Evolutionary conservation across 306 rosid genomes (phyloP).

Genomic region (Elaeagnus macrophylla): DNA sequence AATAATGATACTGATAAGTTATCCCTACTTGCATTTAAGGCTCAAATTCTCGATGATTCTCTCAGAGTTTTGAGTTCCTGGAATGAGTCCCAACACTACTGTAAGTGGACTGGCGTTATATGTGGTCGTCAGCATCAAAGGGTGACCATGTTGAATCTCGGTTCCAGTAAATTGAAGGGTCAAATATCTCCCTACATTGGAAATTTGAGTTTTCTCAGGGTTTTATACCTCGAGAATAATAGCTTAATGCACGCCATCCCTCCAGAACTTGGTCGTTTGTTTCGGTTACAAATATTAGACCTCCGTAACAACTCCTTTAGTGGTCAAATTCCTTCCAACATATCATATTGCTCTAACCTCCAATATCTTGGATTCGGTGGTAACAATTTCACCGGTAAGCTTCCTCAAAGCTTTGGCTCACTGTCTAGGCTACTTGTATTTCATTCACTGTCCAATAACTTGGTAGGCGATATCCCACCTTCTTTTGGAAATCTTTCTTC

Average conservation of each 20-base stretch:
- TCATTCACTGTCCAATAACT: not conserved
- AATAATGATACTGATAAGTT: conserved; percentile 5
- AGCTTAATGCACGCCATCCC: conserved; percentile 14
- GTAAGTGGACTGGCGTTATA: conserved; percentile 20
- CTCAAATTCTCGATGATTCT: conserved; percentile 5
- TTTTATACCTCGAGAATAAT: conserved; percentile 11
- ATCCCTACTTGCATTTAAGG: conserved; percentile 20
- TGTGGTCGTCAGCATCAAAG: conserved; percentile 15
- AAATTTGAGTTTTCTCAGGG: conserved; percentile 19
- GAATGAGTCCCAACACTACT: conserved; percentile 21
- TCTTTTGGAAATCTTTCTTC: conserved; percentile 23
- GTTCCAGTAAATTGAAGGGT: conserved; percentile 4
- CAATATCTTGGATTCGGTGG: not conserved
- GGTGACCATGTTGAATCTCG: conserved; percentile 11
- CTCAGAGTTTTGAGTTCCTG: conserved; percentile 14
- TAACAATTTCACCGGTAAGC: conserved; percentile 5
- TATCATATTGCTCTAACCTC: conserved; percentile 18
- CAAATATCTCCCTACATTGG: conserved; percentile 11
- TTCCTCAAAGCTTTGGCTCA: conserved; percentile 6
- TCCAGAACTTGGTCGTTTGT: conserved; percentile 15
- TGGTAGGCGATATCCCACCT: conserved; percentile 17
- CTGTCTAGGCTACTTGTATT: conserved; percentile 6
- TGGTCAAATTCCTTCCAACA: conserved; percentile 16
- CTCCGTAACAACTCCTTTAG: conserved; percentile 9
- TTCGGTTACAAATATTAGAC: not conserved